phyloP scores from a whole-genome alignment of 2,329 filamentous ascomycete genomes.

The Aspergillus spinulosporus region DNA sequence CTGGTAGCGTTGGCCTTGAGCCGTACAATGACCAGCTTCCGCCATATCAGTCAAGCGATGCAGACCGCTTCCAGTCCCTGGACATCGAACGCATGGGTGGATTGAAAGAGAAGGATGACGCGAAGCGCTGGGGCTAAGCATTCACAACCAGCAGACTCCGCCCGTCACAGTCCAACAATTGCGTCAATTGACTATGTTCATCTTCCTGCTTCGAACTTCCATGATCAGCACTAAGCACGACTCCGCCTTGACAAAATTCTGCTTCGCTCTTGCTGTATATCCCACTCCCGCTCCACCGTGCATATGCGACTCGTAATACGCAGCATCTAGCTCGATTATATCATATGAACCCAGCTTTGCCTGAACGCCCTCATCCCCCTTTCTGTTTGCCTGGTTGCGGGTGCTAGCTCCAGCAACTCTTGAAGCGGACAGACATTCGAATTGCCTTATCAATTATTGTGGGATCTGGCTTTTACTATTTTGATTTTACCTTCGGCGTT shows the following conservation, averaged over 20 bases:
- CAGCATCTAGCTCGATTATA: constrained; percentile 20
- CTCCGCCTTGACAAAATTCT: constrained; percentile 33
- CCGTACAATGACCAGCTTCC: constrained; percentile 78
- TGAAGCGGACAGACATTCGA: constrained; percentile 10
- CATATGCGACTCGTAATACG: constrained; percentile 35
- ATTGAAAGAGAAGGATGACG: constrained; percentile 78
- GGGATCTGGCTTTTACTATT: constrained; percentile 20
- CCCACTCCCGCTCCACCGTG: constrained; percentile 20
- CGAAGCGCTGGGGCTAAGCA: constrained; percentile 37
- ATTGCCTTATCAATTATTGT: constrained; percentile 33
- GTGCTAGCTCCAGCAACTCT: background rate
- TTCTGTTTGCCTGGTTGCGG: background rate
- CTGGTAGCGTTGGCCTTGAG: constrained; percentile 80
- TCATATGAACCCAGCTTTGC: constrained; percentile 7
- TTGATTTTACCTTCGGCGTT: constrained; percentile 27
- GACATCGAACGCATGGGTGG: constrained; percentile 94
- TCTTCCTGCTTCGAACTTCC: constrained; percentile 21
- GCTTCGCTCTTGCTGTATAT: constrained; percentile 26
- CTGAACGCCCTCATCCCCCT: background rate
- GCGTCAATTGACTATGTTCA: constrained; percentile 15
- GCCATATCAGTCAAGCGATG: constrained; percentile 81
- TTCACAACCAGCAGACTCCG: background rate
- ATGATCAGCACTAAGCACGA: constrained; percentile 37
- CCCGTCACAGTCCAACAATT: constrained; percentile 12
- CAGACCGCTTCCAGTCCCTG: constrained; percentile 82